These are phyloP conservation scores for Starmerella bombi DNA, from an alignment of 805 yeast genomes.

Conservation along the genomic window DNA sequence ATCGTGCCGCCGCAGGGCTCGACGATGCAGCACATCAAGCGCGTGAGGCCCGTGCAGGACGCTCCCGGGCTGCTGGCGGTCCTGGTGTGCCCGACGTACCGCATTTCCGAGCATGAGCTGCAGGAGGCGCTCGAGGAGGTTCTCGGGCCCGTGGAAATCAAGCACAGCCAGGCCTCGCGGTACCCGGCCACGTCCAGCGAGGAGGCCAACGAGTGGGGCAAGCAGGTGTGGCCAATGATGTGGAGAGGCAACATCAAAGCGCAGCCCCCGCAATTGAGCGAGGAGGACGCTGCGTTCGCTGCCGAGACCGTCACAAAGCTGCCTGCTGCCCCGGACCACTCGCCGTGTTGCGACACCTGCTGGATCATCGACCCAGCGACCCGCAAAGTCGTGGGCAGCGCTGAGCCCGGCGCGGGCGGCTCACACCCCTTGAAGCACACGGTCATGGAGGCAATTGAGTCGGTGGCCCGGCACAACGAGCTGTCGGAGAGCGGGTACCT, in stretches of 20 bases:
- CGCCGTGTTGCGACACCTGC: slow-evolving; percentile 31
- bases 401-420: slow-evolving; percentile 26
- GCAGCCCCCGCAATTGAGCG: slow-evolving; percentile 34
- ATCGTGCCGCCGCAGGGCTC: slow-evolving; percentile 25
- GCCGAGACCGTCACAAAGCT: slow-evolving; percentile 25
- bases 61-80: slow-evolving; percentile 7
- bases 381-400: slow-evolving; percentile 29
- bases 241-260: slow-evolving; percentile 81
- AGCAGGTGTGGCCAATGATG: slow-evolving; percentile 64
- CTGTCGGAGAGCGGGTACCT: slow-evolving; percentile 37
- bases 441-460: slow-evolving; percentile 54
- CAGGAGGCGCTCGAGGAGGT: slow-evolving; percentile 25
- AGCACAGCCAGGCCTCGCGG: slow-evolving; percentile 36
- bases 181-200: slow-evolving; percentile 61
- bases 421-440: slow-evolving; percentile 56
- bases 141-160: slow-evolving; percentile 7
- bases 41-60: slow-evolving; percentile 23
- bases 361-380: slow-evolving; percentile 48
- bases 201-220: slow-evolving; percentile 52
- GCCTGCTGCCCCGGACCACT: slow-evolving; percentile 26
- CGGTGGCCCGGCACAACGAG: slow-evolving; percentile 39
- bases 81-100: slow-evolving; percentile 10
- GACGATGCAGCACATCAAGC: slow-evolving; percentile 27
- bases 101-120: slow-evolving; percentile 8
- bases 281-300: slow-evolving; percentile 33